phyloP scores from a whole-genome alignment of 192 early-diverging fungal species.

The Diversispora epigaea region DNA sequence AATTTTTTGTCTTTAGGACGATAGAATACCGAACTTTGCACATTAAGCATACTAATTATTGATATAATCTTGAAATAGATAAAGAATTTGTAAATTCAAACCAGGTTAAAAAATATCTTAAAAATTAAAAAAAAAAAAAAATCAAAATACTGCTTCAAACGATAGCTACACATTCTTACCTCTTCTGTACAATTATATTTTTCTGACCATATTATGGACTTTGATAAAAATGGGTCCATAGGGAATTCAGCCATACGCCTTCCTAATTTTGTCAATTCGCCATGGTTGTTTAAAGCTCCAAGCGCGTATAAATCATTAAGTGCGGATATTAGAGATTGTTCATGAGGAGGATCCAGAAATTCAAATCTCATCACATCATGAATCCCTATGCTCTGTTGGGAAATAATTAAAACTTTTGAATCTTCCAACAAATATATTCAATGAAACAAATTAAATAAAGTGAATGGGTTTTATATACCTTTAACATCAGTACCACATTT shows the following conservation, averaged over 20 bases:
- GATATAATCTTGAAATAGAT: constrained; percentile 54
- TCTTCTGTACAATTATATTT: constrained; percentile 95
- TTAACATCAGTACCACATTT: constrained; percentile 86
- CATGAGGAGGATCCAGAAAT: constrained; percentile 97
- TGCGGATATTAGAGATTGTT: constrained; percentile 88
- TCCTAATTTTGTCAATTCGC: constrained; percentile 93
- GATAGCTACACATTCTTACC: constrained; percentile 24
- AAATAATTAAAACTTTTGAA: neutral
- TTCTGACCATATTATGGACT: constrained; percentile 87
- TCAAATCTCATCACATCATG: constrained; percentile 96
- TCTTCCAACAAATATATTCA: no score
- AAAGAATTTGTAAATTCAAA: neutral
- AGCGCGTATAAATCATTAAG: constrained; percentile 90
- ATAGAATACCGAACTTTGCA: constrained; percentile 77
- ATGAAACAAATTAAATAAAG: neutral
- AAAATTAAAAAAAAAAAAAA: constrained; percentile 5
- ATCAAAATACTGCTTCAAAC: neutral
- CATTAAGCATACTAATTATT: constrained; percentile 91
- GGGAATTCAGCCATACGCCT: constrained; percentile 99
- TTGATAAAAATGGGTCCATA: constrained; percentile 92
- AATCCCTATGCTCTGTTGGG: constrained; percentile 79
- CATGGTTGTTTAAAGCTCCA: constrained; percentile 87
- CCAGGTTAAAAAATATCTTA: neutral
- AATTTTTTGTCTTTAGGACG: constrained; percentile 90
- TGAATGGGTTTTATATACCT: constrained; percentile 40